phyloP scores from a whole-genome alignment of 78 protist genomes.

The Dictyostelium citrinum region DNA sequence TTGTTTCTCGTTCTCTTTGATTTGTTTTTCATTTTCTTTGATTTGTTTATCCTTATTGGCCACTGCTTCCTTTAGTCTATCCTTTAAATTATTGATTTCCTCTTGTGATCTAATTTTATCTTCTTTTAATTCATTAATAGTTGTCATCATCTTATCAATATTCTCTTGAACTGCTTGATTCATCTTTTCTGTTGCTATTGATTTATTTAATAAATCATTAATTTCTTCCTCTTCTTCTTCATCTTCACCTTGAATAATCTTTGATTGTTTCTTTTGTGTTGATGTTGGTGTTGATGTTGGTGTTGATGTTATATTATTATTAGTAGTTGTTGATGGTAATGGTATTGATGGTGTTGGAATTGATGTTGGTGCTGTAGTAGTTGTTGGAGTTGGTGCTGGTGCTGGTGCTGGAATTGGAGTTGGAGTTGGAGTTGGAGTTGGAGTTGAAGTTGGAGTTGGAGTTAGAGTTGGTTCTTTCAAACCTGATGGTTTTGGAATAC shows the following conservation, averaged over 20 bases:
- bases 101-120: constrained; percentile 36
- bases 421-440: not conserved
- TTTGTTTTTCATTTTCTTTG: constrained; percentile 48
- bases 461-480: not conserved
- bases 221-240: constrained; percentile 61
- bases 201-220: not conserved
- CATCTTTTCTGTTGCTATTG: not conserved
- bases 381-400: not conserved
- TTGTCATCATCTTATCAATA: constrained; percentile 48
- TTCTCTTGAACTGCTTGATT: constrained; percentile 26
- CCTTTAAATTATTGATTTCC: constrained; percentile 16
- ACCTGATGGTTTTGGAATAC: constrained; percentile 5
- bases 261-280: not conserved
- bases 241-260: constrained; percentile 66
- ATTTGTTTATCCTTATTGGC: constrained; percentile 13
- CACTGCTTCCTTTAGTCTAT: not conserved
- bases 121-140: constrained; percentile 64
- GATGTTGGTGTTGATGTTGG: not conserved
- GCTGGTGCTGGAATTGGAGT: not conserved
- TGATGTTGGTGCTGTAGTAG: not conserved
- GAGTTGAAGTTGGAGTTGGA: not conserved
- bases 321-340: not conserved
- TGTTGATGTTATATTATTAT: not conserved
- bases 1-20: constrained; percentile 41
- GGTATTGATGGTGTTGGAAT: not conserved